These are phyloP conservation scores for Trichophyton rubrum DNA, from an alignment of 2,329 filamentous ascomycete genomes.

Conservation along the genomic window DNA sequence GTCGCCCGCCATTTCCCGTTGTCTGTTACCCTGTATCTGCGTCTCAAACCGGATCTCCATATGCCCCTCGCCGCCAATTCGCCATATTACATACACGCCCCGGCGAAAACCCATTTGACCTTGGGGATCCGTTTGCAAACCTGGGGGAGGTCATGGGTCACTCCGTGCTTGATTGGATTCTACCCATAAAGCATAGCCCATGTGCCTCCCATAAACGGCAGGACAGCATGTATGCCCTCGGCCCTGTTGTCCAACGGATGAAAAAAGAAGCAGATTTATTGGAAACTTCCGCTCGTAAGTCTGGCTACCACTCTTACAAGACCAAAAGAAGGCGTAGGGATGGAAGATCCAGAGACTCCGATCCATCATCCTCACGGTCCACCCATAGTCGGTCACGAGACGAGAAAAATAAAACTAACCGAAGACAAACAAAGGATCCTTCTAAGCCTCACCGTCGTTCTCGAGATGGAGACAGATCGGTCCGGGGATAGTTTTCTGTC, in stretches of 20 bases:
- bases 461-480: not conserved
- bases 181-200: slow-evolving; percentile 64
- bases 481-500: not conserved
- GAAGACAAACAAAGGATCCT: not conserved
- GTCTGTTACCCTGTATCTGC: slow-evolving; percentile 22
- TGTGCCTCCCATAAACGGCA: slow-evolving; percentile 55
- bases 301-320: not conserved
- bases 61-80: slow-evolving; percentile 50
- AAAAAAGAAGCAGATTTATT: slow-evolving; percentile 33
- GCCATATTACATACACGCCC: slow-evolving; percentile 62
- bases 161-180: slow-evolving; percentile 59
- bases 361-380: not conserved
- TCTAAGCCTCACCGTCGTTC: not conserved
- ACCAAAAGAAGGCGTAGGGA: slow-evolving; percentile 1
- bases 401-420: not conserved
- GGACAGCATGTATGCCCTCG: slow-evolving; percentile 56
- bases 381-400: not conserved
- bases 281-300: not conserved
- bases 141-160: slow-evolving; percentile 70
- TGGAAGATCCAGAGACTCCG: not conserved
- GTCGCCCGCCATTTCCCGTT: slow-evolving; percentile 26
- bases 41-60: slow-evolving; percentile 7
- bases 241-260: slow-evolving; percentile 47
- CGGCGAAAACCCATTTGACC: slow-evolving; percentile 76
- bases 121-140: slow-evolving; percentile 54